Evolutionary conservation across 208 protist genomes (phyloP).

Genomic region (Lotmaria passim): DNA sequence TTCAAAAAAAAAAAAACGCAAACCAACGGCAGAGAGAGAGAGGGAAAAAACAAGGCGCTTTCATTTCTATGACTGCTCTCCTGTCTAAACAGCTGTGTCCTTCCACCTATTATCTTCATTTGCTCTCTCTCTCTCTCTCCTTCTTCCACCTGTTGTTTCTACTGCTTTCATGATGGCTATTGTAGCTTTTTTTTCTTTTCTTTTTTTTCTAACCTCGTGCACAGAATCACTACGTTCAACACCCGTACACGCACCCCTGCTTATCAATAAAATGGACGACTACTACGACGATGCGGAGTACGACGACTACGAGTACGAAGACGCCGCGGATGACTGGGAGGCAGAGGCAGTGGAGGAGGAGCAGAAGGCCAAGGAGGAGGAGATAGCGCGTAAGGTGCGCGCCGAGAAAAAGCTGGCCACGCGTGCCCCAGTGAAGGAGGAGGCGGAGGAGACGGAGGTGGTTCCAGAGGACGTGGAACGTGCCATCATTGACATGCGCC

Average conservation of each 20-base stretch:
- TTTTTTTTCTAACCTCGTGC: neutral
- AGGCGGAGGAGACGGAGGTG: slow-evolving; percentile 45
- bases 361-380: slow-evolving; percentile 57
- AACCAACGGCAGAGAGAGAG: no score
- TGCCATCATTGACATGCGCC: slow-evolving; percentile 58
- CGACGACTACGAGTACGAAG: slow-evolving; percentile 69
- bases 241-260: neutral
- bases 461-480: slow-evolving; percentile 56
- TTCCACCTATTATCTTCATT: no score
- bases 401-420: slow-evolving; percentile 70
- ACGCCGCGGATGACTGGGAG: slow-evolving; percentile 89
- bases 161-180: no score
- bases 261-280: slow-evolving; percentile 31
- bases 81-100: no score
- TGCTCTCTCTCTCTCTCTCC: no score
- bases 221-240: no score
- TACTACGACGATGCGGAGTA: slow-evolving; percentile 50
- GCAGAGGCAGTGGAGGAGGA: slow-evolving; percentile 70
- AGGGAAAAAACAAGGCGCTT: no score
- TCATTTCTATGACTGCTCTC: no score
- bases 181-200: neutral
- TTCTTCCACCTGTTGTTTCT: no score
- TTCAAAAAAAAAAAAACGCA: no score
- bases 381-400: slow-evolving; percentile 48
- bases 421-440: slow-evolving; percentile 55